Percentiles rank a stretch among this genome's conserved stretches.
These are phyloP conservation scores for Pythium pyrilobum DNA, from an alignment of 352 stramenopile species.

Conservation along the genomic window DNA sequence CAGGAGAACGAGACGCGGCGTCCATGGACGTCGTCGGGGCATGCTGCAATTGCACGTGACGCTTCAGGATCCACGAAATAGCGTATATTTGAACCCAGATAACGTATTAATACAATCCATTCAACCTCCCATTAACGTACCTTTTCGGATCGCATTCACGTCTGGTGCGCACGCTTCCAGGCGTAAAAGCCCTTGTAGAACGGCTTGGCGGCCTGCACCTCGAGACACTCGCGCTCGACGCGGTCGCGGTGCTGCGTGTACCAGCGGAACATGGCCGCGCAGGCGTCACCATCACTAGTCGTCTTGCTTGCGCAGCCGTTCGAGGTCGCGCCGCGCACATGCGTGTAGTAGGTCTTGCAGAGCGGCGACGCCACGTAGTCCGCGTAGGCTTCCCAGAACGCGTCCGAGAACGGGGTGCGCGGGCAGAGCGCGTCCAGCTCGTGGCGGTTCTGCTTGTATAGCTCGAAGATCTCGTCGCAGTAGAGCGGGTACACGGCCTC, in stretches of 20 bases:
- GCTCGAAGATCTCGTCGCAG: constrained; percentile 49
- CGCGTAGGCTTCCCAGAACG: constrained; percentile 59
- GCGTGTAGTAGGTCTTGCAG: constrained; percentile 58
- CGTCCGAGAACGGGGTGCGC: constrained; percentile 33
- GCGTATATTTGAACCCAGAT: neutral
- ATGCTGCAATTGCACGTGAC: neutral
- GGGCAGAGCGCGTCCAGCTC: constrained; percentile 40
- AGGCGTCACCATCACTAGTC: constrained; percentile 5
- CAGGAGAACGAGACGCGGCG: too few relatives aligned
- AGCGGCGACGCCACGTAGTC: constrained; percentile 44
- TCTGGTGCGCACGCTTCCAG: constrained; percentile 10
- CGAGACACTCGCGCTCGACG: constrained; percentile 48
- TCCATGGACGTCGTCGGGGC: too few relatives aligned
- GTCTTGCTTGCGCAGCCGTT: constrained; percentile 14
- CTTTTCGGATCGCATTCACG: neutral
- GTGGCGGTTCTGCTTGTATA: constrained; percentile 39
- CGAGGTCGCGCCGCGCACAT: constrained; percentile 30
- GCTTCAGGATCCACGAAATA: neutral
- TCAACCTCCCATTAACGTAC: neutral
- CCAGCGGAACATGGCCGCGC: constrained; percentile 45
- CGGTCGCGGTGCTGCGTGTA: constrained; percentile 32
- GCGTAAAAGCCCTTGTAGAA: constrained; percentile 26
- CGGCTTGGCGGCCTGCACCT: constrained; percentile 21
- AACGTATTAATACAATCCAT: constrained; percentile 2
- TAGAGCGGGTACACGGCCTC: constrained; percentile 43